Evolutionary conservation across 2,329 filamentous ascomycete genomes (phyloP), one percentile per base, ranked within the genome.

Genomic region (Colletotrichum truncatum): DNA sequence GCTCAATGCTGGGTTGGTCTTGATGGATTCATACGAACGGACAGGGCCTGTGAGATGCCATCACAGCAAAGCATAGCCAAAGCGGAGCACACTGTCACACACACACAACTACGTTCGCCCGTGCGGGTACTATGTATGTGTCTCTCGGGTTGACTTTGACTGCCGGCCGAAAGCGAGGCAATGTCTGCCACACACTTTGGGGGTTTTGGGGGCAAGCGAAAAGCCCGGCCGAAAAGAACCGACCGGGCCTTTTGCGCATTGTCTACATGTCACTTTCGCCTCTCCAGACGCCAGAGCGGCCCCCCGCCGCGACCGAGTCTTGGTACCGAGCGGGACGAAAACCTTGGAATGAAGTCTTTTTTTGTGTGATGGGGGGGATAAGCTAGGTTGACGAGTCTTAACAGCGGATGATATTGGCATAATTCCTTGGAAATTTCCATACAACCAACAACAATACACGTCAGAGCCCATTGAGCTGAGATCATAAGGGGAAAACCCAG

Each of bases 321-420:
- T n/a, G 10, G 34, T 11, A 38, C 10, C 9, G 34, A 9, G 2
- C 8, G 14, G 9, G 39, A 21, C 7, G 36, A 38, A 43, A 34
- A 45, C 39, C 58, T 55, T 48, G 39, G 30, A 55, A 61, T 11
- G 38, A 26, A 26, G 30, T n/a, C n/a, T n/a, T n/a, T n/a, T n/a
- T 18, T 28, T n/a, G 11, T 34, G 46, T 8, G 9, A 23, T 56
- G 39, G 51, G 18, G 25, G 18, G 23, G 9, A 23, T 43, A 18
- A 39, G 21, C 30, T 23, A 16, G 30, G 45, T 16, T 16, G 26
- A 41, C 6, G 14, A n/a, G 30, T 21, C 36, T 30, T 7, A 8
- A 12, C 8, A 18, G 16, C 11, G 14, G 9, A n/a, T 28, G 34
- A 49, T 49, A 45, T 58, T 18, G 34, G 23, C 2, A 2, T 12